Evolutionary conservation across 371 early-diverging fungal species (phyloP).

Genomic region (Lichtheimia ornata): DNA sequence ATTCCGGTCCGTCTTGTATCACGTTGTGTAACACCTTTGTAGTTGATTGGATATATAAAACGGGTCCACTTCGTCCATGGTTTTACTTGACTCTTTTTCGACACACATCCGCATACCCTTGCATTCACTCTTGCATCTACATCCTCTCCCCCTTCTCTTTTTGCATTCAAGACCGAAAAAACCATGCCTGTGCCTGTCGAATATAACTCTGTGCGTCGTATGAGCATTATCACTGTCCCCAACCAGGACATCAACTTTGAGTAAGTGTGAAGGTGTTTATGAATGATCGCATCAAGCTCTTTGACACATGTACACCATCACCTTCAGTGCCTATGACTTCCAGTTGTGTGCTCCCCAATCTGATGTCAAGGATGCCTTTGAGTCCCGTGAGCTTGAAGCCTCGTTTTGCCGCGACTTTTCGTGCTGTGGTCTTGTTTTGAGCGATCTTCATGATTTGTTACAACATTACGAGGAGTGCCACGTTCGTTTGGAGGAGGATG

Average conservation of each 20-base stretch:
- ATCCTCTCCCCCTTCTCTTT: conserved; percentile 1
- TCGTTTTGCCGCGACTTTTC: conserved; percentile 91
- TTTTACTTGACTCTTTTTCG: conserved; percentile 13
- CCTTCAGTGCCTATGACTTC: conserved; percentile 44
- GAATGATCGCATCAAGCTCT: background rate
- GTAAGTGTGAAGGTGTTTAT: conserved; percentile 21
- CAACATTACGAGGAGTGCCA: conserved; percentile 96
- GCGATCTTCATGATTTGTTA: conserved; percentile 89
- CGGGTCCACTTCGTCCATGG: conserved; percentile 1
- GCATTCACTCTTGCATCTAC: conserved; percentile 13
- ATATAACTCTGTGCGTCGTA: conserved; percentile 30
- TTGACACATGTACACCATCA: background rate
- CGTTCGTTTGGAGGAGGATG: conserved; percentile 83
- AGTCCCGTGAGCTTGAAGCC: conserved; percentile 80
- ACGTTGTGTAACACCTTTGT: conserved; percentile 16
- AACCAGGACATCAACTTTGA: conserved; percentile 42
- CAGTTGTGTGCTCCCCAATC: conserved; percentile 42
- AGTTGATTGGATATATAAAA: conserved; percentile 14
- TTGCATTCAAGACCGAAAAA: conserved; percentile 2
- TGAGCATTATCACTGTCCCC: conserved; percentile 37
- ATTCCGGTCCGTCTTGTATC: conserved; percentile 16
- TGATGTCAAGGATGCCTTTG: conserved; percentile 44
- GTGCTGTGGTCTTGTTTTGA: conserved; percentile 87
- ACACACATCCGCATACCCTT: conserved; percentile 21
- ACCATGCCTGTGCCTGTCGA: conserved; percentile 43